Base-by-base conservation (phyloP, 306 rosid species). In the Mimosa pudica region DNA sequence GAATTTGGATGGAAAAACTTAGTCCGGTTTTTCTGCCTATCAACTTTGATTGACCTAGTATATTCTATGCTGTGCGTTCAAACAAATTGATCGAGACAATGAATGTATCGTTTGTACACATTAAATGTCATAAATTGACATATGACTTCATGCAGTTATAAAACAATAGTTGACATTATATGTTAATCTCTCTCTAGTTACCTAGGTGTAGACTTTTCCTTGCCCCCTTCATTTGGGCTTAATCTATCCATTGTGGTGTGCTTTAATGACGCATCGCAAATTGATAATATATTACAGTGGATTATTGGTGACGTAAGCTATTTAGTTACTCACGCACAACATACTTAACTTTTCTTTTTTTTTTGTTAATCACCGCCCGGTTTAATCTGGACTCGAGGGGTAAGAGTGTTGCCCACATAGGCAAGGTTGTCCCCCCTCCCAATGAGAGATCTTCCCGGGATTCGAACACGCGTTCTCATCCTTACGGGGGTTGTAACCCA, bases 101-200 rank as follows among this genome's bases (percentile, higher is more conserved):
- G 73, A 65, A 18, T 55, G 36, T 16, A 13, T 71, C 54, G 32
- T 17, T 47, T 44, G 72, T 64, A 4, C 52, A 14, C 75, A 71
- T 51, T 32, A 20, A 35, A 71, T 44, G 9, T 64, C 73, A 45
- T 35, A 10, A 41, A 70, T 47, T 68, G 57, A 57, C 58, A 18
- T 61, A 16, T 79, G 33, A 48, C 71, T 32, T 79, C 38, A 71
- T 79, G 57, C 65, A 8, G 51, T 20, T 32, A 47, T 10, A 14
- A 46, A 80, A n/a, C 24, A 16, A 46, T 13, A 13, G 54, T 42
- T 73, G 42, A 73, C 36, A 65, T 66, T 16, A 35, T 47, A n/a
- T 10, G 13, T 48, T 58, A 42, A 17, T 49, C 62, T 46, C 17
- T 17, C 51, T 72, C 55, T 74, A 18, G 12, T 33, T 62, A 55